Evolutionary conservation across 345 rosid genomes (phyloP), one percentile per base, ranked within the genome.

Genomic region (Viola odorata): DNA sequence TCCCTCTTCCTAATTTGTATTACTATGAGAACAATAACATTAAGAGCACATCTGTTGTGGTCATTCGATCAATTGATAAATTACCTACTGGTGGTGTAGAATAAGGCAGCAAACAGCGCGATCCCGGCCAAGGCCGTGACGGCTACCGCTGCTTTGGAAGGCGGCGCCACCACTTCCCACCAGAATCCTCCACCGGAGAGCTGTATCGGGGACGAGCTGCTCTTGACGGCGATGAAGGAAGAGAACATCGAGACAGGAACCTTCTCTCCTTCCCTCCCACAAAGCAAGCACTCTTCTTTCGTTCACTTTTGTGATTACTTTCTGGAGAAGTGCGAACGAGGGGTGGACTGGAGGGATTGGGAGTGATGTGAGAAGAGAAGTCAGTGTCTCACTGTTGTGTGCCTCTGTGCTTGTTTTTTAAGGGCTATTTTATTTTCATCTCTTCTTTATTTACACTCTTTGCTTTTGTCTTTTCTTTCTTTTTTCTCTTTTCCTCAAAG

Each of bases 101-200:
- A 64, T 52, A 80, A 32, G 40, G 81, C 81, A 45, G 81, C 82
- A 23, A 75, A 15, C 17, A 81, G 14, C 13, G 58, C 76, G 60
- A 76, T 55, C 32, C 82, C 84, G 39, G 84, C 82, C 37, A 80
- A 5, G 62, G 69, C 83, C 36, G 88, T 85, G 72, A 78, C 55
- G 51, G 70, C 73, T 4, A 69, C 40, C 12, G 77, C 74, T 13
- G 63, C 45, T 38, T 50, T 65, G 7, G 81, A 60, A 5, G 71
- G 55, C 17, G 77, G 71, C 50, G 53, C 50, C 12, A 56, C 32
- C 12, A 72, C 38, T 15, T 50, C 61, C 64, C 66, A 75, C 80
- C 81, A 77, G 81, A 76, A 77, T 55, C 84, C 57, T 16, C 66
- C 66, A 50, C 75, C 79, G 61, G 77, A 69, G 57, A 48, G 70